These are phyloP conservation scores for Cercophora newfieldiana DNA, from an alignment of 495 filamentous ascomycete genomes.

Conservation along the genomic window DNA sequence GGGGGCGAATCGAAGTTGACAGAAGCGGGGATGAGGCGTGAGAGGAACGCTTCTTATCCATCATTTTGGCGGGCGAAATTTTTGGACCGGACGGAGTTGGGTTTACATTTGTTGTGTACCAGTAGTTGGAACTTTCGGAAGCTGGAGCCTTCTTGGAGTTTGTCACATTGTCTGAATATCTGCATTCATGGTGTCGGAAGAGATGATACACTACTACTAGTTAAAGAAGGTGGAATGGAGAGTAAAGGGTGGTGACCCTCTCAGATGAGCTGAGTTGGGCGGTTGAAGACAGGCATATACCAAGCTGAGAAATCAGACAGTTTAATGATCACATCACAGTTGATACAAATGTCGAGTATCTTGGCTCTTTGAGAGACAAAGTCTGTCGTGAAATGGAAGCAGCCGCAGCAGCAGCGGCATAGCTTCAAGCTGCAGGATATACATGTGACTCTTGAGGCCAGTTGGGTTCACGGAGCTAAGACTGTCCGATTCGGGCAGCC, in stretches of 20 bases:
- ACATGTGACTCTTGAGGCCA: too few species aligned
- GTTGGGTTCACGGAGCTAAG: too few species aligned
- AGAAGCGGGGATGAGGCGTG: background rate
- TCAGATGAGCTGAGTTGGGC: background rate
- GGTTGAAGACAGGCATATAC: background rate
- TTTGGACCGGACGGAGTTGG: constrained; percentile 6
- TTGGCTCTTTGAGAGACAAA: too few species aligned
- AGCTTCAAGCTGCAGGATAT: too few species aligned
- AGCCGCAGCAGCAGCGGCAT: too few species aligned
- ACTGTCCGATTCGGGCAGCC: too few species aligned
- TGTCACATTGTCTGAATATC: background rate
- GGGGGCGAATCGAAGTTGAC: background rate
- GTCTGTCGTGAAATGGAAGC: too few species aligned
- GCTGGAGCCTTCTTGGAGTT: background rate
- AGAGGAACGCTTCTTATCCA: background rate
- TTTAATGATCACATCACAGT: background rate
- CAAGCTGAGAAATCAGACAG: background rate
- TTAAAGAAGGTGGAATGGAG: background rate
- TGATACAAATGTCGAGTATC: too few species aligned
- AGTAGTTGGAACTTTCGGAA: background rate
- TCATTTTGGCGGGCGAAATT: background rate
- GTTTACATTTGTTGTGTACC: constrained; percentile 5
- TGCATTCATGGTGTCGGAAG: background rate
- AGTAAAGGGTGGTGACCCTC: background rate
- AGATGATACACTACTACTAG: background rate